These are phyloP conservation scores for Ceratocystis variospora DNA, from an alignment of 2,329 filamentous ascomycete species.

Conservation along the genomic window DNA sequence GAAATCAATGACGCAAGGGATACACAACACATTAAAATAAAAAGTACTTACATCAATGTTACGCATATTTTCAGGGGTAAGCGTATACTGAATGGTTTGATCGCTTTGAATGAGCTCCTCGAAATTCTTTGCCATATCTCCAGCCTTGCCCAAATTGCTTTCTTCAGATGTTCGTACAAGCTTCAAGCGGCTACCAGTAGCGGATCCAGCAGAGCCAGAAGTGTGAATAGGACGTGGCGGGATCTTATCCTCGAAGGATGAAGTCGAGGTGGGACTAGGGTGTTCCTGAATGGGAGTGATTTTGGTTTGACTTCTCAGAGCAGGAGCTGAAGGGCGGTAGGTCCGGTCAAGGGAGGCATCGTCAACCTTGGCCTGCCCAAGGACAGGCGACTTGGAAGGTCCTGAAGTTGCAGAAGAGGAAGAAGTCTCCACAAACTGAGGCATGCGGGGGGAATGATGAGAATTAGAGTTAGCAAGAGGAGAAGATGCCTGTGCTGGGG, in stretches of 20 bases:
- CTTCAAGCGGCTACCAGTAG: slow-evolving; percentile 38
- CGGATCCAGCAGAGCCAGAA: slow-evolving; percentile 39
- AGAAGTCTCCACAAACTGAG: slow-evolving; percentile 5
- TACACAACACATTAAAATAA: background rate
- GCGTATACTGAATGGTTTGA: slow-evolving; percentile 67
- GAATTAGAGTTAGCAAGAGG: background rate
- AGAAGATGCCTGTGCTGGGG: slow-evolving; percentile 3
- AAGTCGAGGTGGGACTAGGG: slow-evolving; percentile 14
- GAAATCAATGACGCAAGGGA: background rate
- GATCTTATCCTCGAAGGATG: slow-evolving; percentile 7
- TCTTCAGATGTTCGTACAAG: slow-evolving; percentile 46
- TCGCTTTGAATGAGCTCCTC: slow-evolving; percentile 72
- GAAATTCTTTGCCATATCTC: slow-evolving; percentile 53
- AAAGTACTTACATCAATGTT: slow-evolving; percentile 51
- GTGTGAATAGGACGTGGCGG: slow-evolving; percentile 31
- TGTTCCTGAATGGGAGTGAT: slow-evolving; percentile 18
- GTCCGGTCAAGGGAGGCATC: slow-evolving; percentile 20
- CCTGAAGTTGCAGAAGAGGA: background rate
- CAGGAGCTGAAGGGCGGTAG: slow-evolving; percentile 10
- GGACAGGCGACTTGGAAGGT: background rate
- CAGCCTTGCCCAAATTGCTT: slow-evolving; percentile 32
- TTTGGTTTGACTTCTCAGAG: slow-evolving; percentile 14
- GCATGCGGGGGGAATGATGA: slow-evolving; percentile 7
- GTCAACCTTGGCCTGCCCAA: slow-evolving; percentile 23
- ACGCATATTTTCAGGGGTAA: slow-evolving; percentile 68